These are phyloP conservation scores for Lipomyces japonicus DNA, from an alignment of 805 yeast species.

Conservation along the genomic window DNA sequence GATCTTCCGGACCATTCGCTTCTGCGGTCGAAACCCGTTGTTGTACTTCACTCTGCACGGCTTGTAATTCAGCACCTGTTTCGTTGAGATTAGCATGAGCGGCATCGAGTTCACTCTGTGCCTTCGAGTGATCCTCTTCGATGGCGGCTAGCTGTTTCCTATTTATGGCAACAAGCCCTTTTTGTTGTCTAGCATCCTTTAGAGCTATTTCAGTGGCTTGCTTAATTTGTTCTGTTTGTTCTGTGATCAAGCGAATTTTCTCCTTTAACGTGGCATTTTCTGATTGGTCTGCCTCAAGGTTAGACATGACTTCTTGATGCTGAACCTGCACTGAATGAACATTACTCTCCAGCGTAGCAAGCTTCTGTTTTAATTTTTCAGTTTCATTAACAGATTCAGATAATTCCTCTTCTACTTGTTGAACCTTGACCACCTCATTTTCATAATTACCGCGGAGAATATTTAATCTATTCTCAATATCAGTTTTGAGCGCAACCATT, in stretches of 20 bases:
- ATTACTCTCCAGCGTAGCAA: slow-evolving; percentile 74
- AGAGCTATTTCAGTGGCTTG: slow-evolving; percentile 52
- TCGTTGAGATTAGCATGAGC: slow-evolving; percentile 25
- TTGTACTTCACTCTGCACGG: slow-evolving; percentile 21
- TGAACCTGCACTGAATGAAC: slow-evolving; percentile 65
- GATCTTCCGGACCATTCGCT: background rate
- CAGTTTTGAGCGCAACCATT: slow-evolving; percentile 61
- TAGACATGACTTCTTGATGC: slow-evolving; percentile 55
- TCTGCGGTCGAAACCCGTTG: slow-evolving; percentile 21
- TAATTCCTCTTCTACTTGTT: slow-evolving; percentile 63
- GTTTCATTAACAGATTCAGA: slow-evolving; percentile 60
- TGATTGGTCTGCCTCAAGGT: slow-evolving; percentile 64
- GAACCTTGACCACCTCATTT: slow-evolving; percentile 70
- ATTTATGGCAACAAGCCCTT: slow-evolving; percentile 60
- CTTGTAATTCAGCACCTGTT: slow-evolving; percentile 14
- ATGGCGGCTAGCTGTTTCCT: slow-evolving; percentile 65
- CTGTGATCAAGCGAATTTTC: slow-evolving; percentile 60
- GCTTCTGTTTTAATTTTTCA: slow-evolving; percentile 64
- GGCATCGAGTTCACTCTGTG: slow-evolving; percentile 43
- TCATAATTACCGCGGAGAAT: slow-evolving; percentile 69
- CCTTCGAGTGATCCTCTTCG: slow-evolving; percentile 47
- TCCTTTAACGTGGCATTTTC: slow-evolving; percentile 65
- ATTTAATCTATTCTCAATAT: slow-evolving; percentile 67
- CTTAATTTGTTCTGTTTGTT: slow-evolving; percentile 59
- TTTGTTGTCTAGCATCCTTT: slow-evolving; percentile 56